Base-by-base conservation (phyloP, 2,329 filamentous ascomycete genomes). In the Calonectria pseudoreteaudii region DNA sequence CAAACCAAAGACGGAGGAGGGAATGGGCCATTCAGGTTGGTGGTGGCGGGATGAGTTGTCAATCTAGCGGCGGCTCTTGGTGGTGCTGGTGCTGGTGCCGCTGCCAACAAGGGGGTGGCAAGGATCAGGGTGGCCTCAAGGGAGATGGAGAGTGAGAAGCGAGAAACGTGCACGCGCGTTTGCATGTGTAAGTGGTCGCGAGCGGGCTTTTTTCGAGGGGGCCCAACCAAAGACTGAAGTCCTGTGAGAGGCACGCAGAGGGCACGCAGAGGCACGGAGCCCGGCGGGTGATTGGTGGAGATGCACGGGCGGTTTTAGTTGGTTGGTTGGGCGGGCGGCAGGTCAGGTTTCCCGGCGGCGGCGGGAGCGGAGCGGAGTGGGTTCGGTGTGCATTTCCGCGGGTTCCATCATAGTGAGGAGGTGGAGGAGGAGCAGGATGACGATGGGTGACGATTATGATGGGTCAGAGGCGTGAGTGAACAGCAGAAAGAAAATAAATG, bases 1-100 rank as follows among this genome's bases (percentile, higher is more conserved):
- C 44, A 47, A 47, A 47, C 44, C 44, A 47, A 28, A 47, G 36
- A 6, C 26, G 38, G 60, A 44, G 26, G 11, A 28, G 34, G 26
- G 28, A 31, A 34, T 18, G 28, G 14, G 13, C 36, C 14, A 2
- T 16, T 38, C 36, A 16, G 13, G 36, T 38, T 38, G 16, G 26
- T 50, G 41, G 66, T 34, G 53, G 52, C 30, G 49, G 53, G 65
- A 60, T 69, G 66, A 69, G 66, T 69, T 69, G 53, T 62, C 66
- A 44, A 62, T 34, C 65, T 38, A 14, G 28, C 20, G 34, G 44
- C 20, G 44, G 44, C 44, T n/a, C 20, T n/a, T 47, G 41, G 18
- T 18, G 34, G 30, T 30, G 50, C 41, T 56, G 53, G n/a, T n/a
- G 44, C 44, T 47, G 41, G 18, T 18, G 34, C 41, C 36, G 50